Evolutionary conservation across 2,329 filamentous ascomycete genomes (phyloP), one percentile per base, ranked within the genome.

Genomic region (Trichoderma sp.): DNA sequence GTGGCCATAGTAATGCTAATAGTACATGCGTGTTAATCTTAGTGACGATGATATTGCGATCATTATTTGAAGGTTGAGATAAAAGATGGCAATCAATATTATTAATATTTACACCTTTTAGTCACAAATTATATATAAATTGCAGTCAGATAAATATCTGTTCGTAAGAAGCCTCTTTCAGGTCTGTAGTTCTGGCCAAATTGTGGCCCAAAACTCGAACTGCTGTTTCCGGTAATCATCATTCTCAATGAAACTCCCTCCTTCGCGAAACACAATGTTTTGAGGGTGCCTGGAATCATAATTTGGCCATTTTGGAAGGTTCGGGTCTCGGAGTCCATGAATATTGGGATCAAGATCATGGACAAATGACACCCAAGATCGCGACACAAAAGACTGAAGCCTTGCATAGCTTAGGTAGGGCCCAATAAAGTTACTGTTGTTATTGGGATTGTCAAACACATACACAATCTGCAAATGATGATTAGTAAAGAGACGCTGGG

Each of bases 401-500:
- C 12, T 59, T 9, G 37, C 37, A 34, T 59, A 59, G 25, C 37
- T 12, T 45, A 2, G n/a, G 25, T 59, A 59, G 5, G 57, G 57
- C 1, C 57, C 57, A 45, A 59, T 59, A 10, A 59, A 59, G n/a
- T 59, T 59, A 45, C 57, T 59, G 57, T 59, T 59, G 27, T 59
- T 59, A 45, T 59, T 59, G 3, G 57, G 57, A 12, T 59, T 59
- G 25, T 32, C 57, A 59, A 59, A 59, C 37, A 59, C 57, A 45
- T 59, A 59, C 25, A 59, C 57, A 10, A 59, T 59, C 57, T 59
- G 37, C 10, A 6, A 34, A 45, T 17, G 5, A 45, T 22, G 4
- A 32, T 59, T 59, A 59, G 37, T 3, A 2, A 59, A 45, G 37
- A 45, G 17, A 42, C 13, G 2, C 7, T 7, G 37, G 22, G 27